These are phyloP conservation scores for Yamadazyma blattariae DNA, from an alignment of 1,139 yeast species.

Conservation along the genomic window DNA sequence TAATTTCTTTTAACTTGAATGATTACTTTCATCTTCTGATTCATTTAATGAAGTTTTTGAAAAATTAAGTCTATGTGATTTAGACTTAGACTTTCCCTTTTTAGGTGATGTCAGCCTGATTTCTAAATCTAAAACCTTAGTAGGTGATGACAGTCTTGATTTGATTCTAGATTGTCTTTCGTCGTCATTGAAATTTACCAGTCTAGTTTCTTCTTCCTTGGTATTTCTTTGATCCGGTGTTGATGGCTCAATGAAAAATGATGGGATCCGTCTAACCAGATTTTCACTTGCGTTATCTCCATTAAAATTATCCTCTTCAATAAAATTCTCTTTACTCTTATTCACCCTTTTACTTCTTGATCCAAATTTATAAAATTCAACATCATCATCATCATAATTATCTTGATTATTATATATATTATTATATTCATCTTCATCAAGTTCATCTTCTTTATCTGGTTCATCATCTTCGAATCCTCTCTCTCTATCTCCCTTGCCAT, in stretches of 20 bases:
- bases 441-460: background rate
- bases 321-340: background rate
- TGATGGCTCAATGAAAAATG: constrained; percentile 4
- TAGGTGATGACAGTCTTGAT: constrained; percentile 13
- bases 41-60: background rate
- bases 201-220: background rate
- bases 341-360: too few relatives aligned
- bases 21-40: too few relatives aligned
- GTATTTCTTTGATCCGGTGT: too few relatives aligned
- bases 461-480: background rate
- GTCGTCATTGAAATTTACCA: background rate
- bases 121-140: constrained; percentile 11
- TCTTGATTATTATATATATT: background rate
- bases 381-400: background rate
- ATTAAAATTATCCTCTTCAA: background rate
- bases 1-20: too few relatives aligned
- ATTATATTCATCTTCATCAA: background rate
- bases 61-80: background rate
- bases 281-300: constrained; percentile 1
- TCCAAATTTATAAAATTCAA: background rate
- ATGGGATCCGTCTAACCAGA: constrained; percentile 6
- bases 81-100: constrained; percentile 3
- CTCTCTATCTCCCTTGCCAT: background rate
- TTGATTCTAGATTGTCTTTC: background rate
- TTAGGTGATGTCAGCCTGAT: constrained; percentile 13